Percentiles rank a stretch among this genome's conserved stretches.
These are phyloP conservation scores for Curvularia eragrostidis DNA, from an alignment of 2,329 filamentous ascomycete genomes.

Conservation along the genomic window DNA sequence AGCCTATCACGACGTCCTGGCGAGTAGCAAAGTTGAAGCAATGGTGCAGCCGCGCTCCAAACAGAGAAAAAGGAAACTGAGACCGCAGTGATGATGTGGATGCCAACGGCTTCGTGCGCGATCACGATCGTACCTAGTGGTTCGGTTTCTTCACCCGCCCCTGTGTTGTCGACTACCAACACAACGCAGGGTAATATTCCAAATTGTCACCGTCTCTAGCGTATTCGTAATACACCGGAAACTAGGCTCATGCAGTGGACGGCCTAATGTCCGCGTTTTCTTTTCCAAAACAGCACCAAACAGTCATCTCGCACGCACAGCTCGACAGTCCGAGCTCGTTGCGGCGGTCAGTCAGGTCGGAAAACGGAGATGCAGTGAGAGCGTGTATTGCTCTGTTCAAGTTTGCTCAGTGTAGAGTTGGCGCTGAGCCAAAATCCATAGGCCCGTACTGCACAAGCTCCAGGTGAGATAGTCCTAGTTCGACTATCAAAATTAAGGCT, in stretches of 20 bases:
- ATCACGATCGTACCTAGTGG: background rate
- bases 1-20: background rate
- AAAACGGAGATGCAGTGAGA: background rate
- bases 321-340: constrained; percentile 1
- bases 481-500: background rate
- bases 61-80: background rate
- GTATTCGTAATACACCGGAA: background rate
- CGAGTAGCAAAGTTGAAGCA: background rate
- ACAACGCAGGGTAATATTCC: background rate
- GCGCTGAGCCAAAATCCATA: background rate
- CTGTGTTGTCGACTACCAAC: background rate
- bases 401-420: background rate
- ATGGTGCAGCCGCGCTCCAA: background rate
- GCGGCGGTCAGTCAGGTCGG: background rate
- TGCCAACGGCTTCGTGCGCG: background rate
- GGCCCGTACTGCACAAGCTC: background rate
- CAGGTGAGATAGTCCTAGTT: background rate
- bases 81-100: background rate
- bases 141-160: background rate
- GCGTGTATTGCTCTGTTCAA: background rate
- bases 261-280: background rate
- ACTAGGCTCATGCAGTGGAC: background rate
- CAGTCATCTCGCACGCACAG: background rate
- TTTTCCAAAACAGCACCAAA: background rate
- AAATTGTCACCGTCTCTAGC: background rate